phyloP scores from a whole-genome alignment of 2,329 filamentous ascomycete species.

The Lecanicillium sp. region DNA sequence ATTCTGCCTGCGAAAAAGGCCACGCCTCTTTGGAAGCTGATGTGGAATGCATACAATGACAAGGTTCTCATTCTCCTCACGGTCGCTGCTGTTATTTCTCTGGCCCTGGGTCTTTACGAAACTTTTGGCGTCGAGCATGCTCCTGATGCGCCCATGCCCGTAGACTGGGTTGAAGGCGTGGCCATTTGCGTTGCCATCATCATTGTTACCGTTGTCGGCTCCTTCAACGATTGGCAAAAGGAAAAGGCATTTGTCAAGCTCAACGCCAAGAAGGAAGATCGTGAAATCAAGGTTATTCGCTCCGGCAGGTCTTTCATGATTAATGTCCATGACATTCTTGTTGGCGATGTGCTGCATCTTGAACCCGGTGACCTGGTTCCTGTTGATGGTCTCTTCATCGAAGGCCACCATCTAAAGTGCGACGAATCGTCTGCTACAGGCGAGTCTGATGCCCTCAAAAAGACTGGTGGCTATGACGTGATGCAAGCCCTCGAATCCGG shows the following conservation, averaged over 20 bases:
- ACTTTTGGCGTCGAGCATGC: slow-evolving; percentile 35
- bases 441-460: slow-evolving; percentile 65
- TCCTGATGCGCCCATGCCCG: slow-evolving; percentile 25
- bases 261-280: slow-evolving; percentile 54
- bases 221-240: slow-evolving; percentile 60
- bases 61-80: slow-evolving; percentile 65
- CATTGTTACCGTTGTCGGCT: slow-evolving; percentile 55
- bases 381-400: slow-evolving; percentile 62
- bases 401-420: slow-evolving; percentile 45
- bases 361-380: slow-evolving; percentile 63
- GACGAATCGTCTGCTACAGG: slow-evolving; percentile 68
- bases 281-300: slow-evolving; percentile 57
- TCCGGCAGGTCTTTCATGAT: slow-evolving; percentile 57
- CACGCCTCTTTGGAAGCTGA: slow-evolving; percentile 50
- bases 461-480: slow-evolving; percentile 51
- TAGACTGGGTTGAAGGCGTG: slow-evolving; percentile 61
- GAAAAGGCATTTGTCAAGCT: slow-evolving; percentile 57
- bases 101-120: slow-evolving; percentile 63
- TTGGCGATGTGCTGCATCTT: slow-evolving; percentile 61
- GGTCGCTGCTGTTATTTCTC: slow-evolving; percentile 57
- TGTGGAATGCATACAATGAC: slow-evolving; percentile 67
- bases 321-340: slow-evolving; percentile 57
- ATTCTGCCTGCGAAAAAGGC: slow-evolving; percentile 54
- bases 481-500: slow-evolving; percentile 43
- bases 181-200: slow-evolving; percentile 58